Base-by-base conservation (phyloP, 2,329 filamentous ascomycete species). In the Alternaria sp. region DNA sequence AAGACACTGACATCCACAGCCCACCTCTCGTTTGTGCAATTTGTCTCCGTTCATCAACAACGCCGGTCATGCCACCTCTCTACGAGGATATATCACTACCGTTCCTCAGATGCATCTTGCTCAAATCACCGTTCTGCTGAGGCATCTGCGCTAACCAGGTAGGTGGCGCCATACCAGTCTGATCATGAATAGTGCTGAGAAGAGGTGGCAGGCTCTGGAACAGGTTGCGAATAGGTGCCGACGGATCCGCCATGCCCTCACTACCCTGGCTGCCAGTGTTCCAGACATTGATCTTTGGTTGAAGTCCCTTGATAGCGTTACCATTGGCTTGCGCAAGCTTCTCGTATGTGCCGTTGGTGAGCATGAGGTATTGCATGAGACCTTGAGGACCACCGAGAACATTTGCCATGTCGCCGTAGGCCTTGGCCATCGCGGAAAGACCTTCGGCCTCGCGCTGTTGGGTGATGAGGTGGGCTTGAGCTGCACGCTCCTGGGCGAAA, bases 221-320 rank as follows among this genome's bases (percentile, higher is more conserved):
- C 38, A 96, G 85, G 68, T 94, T 94, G 66, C 91, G 85, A 80
- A 95, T 89, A 4, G 90, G 85, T 1, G 86, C 86, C 24, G 84
- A 81, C 8, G 84, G 78, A 59, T 91, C 89, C 56, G 86, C 81
- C 62, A 58, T 63, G 20, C 75, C 64, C 12, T 74, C 69, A 11
- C 79, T 80, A 16, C 75, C 83, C 42, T 85, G 81, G 49, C 80
- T 77, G 0, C 91, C 91, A 8, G 92, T 96, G 75, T 92, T 95
- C 93, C 92, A 96, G 26, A 94, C 88, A 63, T 89, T 93, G 81
- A 96, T 95, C 89, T 96, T 96, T 66, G 93, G 93, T 77, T 93
- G 87, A 67, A 96, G 80, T 26, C 92, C 92, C 52, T 87, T 84
- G 74, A 96, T 87, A 32, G 91, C 92, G 32, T 84, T 77, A 47